phyloP scores from a whole-genome alignment of 208 protist genomes.

The Leishmania tropica region DNA sequence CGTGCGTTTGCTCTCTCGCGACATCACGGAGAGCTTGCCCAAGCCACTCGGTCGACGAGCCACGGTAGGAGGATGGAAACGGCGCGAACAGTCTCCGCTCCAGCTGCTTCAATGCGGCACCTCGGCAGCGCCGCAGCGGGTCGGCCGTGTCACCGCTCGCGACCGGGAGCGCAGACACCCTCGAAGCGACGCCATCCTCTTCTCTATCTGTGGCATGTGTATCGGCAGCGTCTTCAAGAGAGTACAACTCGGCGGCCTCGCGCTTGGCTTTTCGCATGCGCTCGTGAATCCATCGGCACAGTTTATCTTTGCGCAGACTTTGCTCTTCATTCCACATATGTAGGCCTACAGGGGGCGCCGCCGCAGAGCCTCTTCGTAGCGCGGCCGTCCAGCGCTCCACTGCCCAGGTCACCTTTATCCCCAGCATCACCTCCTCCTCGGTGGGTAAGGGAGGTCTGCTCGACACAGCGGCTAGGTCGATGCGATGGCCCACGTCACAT shows the following conservation, averaged over 20 bases:
- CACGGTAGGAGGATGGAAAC: constrained; percentile 20
- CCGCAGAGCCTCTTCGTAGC: background rate
- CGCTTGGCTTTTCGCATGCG: constrained; percentile 1
- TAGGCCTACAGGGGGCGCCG: background rate
- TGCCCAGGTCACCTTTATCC: constrained; percentile 42
- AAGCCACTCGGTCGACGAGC: constrained; percentile 46
- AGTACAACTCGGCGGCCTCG: background rate
- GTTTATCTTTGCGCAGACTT: background rate
- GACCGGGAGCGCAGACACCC: background rate
- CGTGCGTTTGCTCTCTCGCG: constrained; percentile 3
- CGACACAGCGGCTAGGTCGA: background rate
- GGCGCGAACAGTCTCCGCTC: constrained; percentile 31
- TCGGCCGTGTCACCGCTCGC: background rate
- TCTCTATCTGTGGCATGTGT: background rate
- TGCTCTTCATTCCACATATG: constrained; percentile 5
- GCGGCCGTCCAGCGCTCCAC: constrained; percentile 33
- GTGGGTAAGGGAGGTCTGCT: background rate
- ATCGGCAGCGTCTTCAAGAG: background rate
- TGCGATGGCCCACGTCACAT: background rate
- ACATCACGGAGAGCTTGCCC: constrained; percentile 37
- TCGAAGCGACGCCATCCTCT: background rate
- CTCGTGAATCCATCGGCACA: background rate
- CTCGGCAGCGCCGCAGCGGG: background rate
- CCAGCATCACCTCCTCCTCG: constrained; percentile 33
- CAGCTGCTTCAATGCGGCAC: constrained; percentile 1